Conservation (phyloP, 2,329 filamentous ascomycete species). For the Coniochaeta sp. region DNA sequence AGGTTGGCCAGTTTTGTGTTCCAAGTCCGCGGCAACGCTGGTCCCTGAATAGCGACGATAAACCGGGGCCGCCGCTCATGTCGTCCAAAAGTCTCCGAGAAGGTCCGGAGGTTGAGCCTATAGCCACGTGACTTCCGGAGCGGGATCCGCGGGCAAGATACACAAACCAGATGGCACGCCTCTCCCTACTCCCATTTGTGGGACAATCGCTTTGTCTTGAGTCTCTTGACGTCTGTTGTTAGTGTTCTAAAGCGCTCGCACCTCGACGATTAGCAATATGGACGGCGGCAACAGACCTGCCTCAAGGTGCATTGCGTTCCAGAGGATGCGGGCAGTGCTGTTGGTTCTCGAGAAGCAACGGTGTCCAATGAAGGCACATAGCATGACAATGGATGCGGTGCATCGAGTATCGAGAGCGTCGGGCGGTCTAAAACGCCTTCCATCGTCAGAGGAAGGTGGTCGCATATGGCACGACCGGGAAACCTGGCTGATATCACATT, state of each 20-base stretch:
- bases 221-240: too few species aligned
- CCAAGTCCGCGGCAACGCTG: background rate
- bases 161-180: background rate
- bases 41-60: background rate
- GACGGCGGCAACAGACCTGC: background rate
- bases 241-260: too few species aligned
- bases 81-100: background rate
- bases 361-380: background rate
- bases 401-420: background rate
- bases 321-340: background rate
- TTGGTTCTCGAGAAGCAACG: background rate
- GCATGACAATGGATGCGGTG: constrained; percentile 3
- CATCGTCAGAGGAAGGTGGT: background rate
- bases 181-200: too few species aligned
- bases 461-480: background rate
- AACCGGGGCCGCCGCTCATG: background rate
- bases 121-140: background rate
- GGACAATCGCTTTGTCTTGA: too few species aligned
- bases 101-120: background rate
- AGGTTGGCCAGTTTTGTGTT: background rate
- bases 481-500: background rate
- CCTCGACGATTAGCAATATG: background rate
- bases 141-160: background rate
- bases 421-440: background rate
- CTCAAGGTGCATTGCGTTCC: background rate